Evolutionary conservation across 805 yeast species (phyloP).

Genomic region (Kodamaea lidongshanica): DNA sequence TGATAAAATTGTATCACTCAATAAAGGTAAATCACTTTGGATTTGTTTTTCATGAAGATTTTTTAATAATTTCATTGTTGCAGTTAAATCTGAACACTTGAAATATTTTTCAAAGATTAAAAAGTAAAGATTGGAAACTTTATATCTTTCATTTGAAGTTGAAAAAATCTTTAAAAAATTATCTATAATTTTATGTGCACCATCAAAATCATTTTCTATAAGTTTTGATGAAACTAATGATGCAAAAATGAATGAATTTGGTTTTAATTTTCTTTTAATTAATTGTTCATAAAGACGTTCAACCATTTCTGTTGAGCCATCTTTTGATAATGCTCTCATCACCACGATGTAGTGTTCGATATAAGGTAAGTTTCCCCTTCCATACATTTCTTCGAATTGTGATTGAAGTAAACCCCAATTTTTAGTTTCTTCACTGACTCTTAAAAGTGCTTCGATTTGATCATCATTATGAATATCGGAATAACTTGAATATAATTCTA

Average conservation of each 20-base stretch:
- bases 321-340: constrained; percentile 50
- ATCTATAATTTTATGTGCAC: constrained; percentile 27
- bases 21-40: constrained; percentile 10
- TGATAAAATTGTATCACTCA: constrained; percentile 14
- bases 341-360: constrained; percentile 53
- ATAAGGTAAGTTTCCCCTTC: constrained; percentile 48
- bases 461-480: constrained; percentile 39
- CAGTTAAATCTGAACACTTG: constrained; percentile 19
- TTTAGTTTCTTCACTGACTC: constrained; percentile 38
- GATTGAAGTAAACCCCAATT: constrained; percentile 52
- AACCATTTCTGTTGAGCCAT: constrained; percentile 44
- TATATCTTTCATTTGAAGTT: too few species aligned
- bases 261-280: constrained; percentile 39
- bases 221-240: constrained; percentile 42
- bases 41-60: constrained; percentile 16
- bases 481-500: constrained; percentile 28
- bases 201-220: constrained; percentile 28
- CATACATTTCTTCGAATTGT: constrained; percentile 52
- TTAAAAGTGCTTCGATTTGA: constrained; percentile 45
- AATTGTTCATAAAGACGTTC: constrained; percentile 46
- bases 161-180: constrained; percentile 13
- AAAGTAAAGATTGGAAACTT: constrained; percentile 20
- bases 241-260: constrained; percentile 38
- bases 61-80: constrained; percentile 24
- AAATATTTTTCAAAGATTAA: constrained; percentile 24